Base-by-base conservation (phyloP, 371 early-diverging fungal genomes). In the Rhizomucor pusillus region DNA sequence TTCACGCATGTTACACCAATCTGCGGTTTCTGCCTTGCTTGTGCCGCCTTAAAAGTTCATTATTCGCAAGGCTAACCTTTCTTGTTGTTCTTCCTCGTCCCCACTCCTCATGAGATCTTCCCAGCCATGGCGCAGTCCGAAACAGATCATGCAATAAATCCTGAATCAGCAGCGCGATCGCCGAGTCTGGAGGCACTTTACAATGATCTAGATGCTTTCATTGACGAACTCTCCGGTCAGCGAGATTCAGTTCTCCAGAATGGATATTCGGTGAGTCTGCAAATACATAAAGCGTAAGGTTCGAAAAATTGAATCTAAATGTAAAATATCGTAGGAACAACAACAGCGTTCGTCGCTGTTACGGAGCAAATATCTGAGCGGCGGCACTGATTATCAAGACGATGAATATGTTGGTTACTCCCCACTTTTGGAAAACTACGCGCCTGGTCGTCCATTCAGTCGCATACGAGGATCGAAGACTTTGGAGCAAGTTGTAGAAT, bases 161-260 rank as follows among this genome's bases (percentile, higher is more conserved):
- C 33, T 12, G 57, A 51, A 18, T 51, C 50, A 14, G 39, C 51
- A 12, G 45, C 50, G 45, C 40, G 49, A 51, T 50, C 61, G 6
- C 61, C 61, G 40, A 55, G 39, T 19, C 47, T 60, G 11, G 61
- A 60, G 22, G 61, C 55, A 11, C 43, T 60, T 14, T 60, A 60
- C 36, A 50, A 60, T 25, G 61, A 60, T 34, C 34, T 60, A 13
- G 61, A 60, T 51, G 50, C 61, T 9, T 60, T 60, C 41, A 60
- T 60, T 43, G 36, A 56, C 40, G 61, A 60, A 35, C 56, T 60
- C 13, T 45, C 56, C 13, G 60, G 54, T 46, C 55, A 59, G 44
- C 46, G 36, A 46, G 47, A 54, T 18, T 24, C 11, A 9, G 12
- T 43, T 20, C 22, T 23, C 9, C 12, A 22, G 25, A 52, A 40